These are phyloP conservation scores for Prinsepia uniflora DNA, from an alignment of 306 rosid genomes.

Conservation along the genomic window DNA sequence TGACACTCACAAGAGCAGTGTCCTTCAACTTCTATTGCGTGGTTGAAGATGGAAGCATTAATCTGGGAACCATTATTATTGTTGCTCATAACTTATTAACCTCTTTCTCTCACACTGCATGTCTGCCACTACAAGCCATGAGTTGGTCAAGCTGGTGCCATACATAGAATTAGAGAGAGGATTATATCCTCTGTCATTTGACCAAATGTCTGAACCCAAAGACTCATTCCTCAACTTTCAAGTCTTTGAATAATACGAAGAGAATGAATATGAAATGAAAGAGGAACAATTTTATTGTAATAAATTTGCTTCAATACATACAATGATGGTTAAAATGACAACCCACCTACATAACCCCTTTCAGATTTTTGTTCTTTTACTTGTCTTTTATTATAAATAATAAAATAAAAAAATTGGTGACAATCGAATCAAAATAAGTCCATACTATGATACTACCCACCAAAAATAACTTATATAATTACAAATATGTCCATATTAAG, in stretches of 20 bases:
- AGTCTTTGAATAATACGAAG: too few species aligned
- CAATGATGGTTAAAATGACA: background rate
- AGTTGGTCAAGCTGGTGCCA: background rate
- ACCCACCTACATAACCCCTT: background rate
- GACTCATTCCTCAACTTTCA: too few species aligned
- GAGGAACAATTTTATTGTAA: too few species aligned
- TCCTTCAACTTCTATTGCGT: background rate
- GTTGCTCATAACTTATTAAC: background rate
- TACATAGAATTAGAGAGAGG: too few species aligned
- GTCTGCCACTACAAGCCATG: background rate
- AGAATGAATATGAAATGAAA: too few species aligned
- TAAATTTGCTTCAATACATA: background rate
- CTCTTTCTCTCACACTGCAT: background rate
- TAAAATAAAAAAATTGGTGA: too few species aligned
- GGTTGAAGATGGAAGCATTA: background rate
- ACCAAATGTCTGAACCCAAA: background rate
- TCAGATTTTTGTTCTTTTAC: background rate
- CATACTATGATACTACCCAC: too few species aligned
- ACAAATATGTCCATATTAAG: too few species aligned
- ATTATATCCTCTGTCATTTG: background rate
- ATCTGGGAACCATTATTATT: background rate
- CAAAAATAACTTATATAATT: too few species aligned
- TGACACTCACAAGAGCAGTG: background rate
- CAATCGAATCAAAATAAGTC: too few species aligned
- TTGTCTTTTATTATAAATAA: background rate